Conservation (phyloP, 176 grass and related monocot genomes). For the Zea luxurians region DNA sequence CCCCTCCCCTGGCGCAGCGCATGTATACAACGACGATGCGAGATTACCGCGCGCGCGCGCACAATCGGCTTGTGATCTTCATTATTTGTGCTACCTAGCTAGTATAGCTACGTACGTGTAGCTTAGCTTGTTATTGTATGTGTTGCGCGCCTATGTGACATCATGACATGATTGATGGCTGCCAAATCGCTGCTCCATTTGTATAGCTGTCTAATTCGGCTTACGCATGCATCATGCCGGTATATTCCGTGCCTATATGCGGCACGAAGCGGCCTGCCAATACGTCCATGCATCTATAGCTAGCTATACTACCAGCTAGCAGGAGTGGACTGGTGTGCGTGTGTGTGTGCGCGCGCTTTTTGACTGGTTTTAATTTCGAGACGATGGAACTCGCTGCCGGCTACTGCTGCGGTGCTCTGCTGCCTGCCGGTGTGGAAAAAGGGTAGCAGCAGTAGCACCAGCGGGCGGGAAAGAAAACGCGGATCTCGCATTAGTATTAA, state of each 20-base stretch:
- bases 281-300: not conserved
- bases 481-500: too few species aligned
- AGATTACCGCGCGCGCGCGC: not conserved
- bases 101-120: not conserved
- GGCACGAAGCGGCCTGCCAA: not conserved
- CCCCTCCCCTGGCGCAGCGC: too few species aligned
- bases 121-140: not conserved
- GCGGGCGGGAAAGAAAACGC: not conserved
- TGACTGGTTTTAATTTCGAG: not conserved
- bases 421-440: not conserved
- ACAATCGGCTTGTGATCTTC: not conserved
- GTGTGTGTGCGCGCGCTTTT: not conserved
- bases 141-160: not conserved
- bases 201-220: not conserved
- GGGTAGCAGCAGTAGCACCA: not conserved
- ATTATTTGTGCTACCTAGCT: slow-evolving; percentile 8
- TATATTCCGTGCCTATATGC: slow-evolving; percentile 32
- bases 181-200: not conserved
- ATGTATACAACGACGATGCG: not conserved
- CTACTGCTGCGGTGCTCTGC: too few species aligned
- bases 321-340: not conserved
- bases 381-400: slow-evolving; percentile 1
- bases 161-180: not conserved
- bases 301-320: not conserved
- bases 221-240: slow-evolving; percentile 23